Conservation (phyloP, 2,329 filamentous ascomycete species). For the Trichoderma arundinaceum region DNA sequence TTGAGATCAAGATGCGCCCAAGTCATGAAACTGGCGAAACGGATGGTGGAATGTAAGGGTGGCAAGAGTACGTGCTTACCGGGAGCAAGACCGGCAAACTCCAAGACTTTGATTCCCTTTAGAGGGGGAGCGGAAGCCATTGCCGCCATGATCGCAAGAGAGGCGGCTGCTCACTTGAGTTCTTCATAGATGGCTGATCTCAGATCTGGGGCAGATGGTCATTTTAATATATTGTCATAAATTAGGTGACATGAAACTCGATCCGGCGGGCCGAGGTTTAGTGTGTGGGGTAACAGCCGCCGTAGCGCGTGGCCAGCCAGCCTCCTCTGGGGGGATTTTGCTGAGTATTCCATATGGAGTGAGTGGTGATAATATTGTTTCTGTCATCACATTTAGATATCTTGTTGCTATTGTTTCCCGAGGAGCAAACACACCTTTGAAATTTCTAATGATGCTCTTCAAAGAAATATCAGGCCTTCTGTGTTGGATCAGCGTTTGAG, state of each 20-base stretch:
- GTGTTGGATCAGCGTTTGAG: not conserved
- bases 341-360: not conserved
- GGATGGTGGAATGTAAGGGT: not conserved
- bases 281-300: conserved; percentile 28
- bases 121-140: conserved; percentile 44
- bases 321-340: too few relatives aligned
- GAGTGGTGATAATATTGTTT: not conserved
- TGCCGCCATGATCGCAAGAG: not conserved
- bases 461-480: not conserved
- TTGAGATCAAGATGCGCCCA: not conserved
- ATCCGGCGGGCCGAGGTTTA: conserved; percentile 27
- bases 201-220: not conserved
- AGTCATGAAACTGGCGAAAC: not conserved
- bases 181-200: not conserved
- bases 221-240: not conserved
- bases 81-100: conserved; percentile 67
- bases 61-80: conserved; percentile 47
- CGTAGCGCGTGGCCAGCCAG: not conserved
- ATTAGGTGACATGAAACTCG: conserved; percentile 1
- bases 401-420: not conserved
- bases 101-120: conserved; percentile 61
- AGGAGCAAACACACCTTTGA: too few relatives aligned
- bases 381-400: not conserved
- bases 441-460: not conserved
- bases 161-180: conserved; percentile 5